Base-by-base conservation (phyloP, 1,139 yeast genomes). In the Lodderomyces orthopsilosis region DNA sequence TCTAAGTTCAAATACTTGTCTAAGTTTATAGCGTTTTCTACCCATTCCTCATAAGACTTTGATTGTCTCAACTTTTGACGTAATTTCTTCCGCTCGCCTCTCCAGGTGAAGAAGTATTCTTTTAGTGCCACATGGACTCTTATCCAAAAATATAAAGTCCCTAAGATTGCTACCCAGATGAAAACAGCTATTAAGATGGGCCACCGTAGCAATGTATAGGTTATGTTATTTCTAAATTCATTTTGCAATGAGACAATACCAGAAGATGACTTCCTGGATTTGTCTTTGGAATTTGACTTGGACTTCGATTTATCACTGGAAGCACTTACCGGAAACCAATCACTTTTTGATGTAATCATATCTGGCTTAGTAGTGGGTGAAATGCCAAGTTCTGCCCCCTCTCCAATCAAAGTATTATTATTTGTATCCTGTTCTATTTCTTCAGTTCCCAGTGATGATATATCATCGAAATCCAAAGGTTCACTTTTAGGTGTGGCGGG, bases 71-170 rank as follows among this genome's bases (percentile, higher is more conserved):
- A 63, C 15, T 67, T 64, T 35, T 71, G 69, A 9, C 89, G 61
- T 23, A 85, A 62, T 24, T 51, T 56, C 44, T 72, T 71, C 30
- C 88, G 69, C 46, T 72, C 66, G 2, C 90, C 90, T 1, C 75
- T 70, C 85, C 87, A 78, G 2, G 81, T 71, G 46, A 77, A 63
- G 40, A 71, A 58, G 47, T 76, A 73, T 56, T 85, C 95, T 59
- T 77, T 81, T 4, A 81, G 57, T 0, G 87, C 80, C 33, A 85
- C 89, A 53, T 80, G 79, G 5, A 80, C 59, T 44, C 95, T 63
- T 1, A 85, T 74, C 1, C 70, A 37, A 3, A 77, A 62, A 58
- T 85, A 85, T 1, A 76, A 42, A 0, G 69, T 24, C 26, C 81
- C 73, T 15, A 85, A 62, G 2, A 81, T 50, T 1, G 56, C 36